Percentiles rank a stretch among this genome's conserved stretches.
Evolutionary conservation across 2,329 filamentous ascomycete species (phyloP).

Genomic region (Cyphellophora attinorum): DNA sequence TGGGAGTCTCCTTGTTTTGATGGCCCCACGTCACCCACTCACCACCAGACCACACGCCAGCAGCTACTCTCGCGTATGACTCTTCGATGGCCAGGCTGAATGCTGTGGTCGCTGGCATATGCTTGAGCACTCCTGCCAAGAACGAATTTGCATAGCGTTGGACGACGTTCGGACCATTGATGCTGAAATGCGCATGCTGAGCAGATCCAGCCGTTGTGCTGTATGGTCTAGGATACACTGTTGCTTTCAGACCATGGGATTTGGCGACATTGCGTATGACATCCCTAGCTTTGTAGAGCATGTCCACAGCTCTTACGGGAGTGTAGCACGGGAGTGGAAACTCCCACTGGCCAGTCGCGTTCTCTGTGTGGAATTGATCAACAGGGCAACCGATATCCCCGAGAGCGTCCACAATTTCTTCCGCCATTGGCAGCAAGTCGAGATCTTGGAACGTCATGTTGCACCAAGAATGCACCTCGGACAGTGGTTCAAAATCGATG

Average conservation of each 20-base stretch:
- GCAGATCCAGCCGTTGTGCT: conserved; percentile 50
- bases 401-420: conserved; percentile 55
- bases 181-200: conserved; percentile 60
- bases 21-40: conserved; percentile 72
- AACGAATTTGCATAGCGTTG: conserved; percentile 46
- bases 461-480: conserved; percentile 62
- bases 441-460: conserved; percentile 54
- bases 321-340: conserved; percentile 57
- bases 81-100: conserved; percentile 57
- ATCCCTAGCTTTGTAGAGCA: conserved; percentile 60
- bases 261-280: conserved; percentile 57
- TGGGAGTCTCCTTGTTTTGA: conserved; percentile 67
- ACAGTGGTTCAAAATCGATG: conserved; percentile 36
- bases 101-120: conserved; percentile 57
- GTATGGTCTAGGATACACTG: conserved; percentile 65
- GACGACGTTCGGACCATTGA: conserved; percentile 36
- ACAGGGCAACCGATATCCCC: conserved; percentile 54
- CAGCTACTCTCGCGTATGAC: conserved; percentile 59
- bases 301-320: conserved; percentile 61
- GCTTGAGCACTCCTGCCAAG: conserved; percentile 60
- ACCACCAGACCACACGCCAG: conserved; percentile 69
- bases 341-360: conserved; percentile 66
- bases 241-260: conserved; percentile 54
- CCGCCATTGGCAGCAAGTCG: conserved; percentile 47
- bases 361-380: conserved; percentile 67